Evolutionary conservation across 2,329 filamentous ascomycete species (phyloP).

Genomic region (Aspergillus fijiensis): DNA sequence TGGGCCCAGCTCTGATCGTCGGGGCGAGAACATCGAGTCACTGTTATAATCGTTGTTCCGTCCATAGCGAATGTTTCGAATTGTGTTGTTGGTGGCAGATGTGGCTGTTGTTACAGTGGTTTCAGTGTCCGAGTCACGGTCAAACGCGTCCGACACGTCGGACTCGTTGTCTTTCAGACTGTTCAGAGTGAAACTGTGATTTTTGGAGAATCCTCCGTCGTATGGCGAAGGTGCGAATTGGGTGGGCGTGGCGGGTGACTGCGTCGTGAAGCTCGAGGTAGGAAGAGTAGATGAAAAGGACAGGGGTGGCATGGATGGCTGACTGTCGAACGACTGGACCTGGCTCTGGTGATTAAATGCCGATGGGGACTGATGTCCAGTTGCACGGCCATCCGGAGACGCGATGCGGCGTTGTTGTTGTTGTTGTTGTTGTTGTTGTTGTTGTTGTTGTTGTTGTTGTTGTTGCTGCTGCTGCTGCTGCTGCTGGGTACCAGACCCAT

Average conservation of each 20-base stretch:
- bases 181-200: constrained; percentile 35
- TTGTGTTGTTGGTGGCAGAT: constrained; percentile 34
- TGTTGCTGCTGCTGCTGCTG: constrained; percentile 1
- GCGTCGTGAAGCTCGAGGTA: constrained; percentile 29
- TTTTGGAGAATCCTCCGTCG: constrained; percentile 19
- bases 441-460: constrained; percentile 1
- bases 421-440: constrained; percentile 4
- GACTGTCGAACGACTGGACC: constrained; percentile 24
- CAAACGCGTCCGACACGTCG: constrained; percentile 30
- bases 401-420: constrained; percentile 4
- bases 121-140: constrained; percentile 39
- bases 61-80: constrained; percentile 39
- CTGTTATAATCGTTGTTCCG: constrained; percentile 18
- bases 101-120: constrained; percentile 37
- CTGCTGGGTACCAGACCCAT: constrained; percentile 5
- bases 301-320: constrained; percentile 25
- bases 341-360: constrained; percentile 15
- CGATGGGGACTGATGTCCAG: constrained; percentile 10
- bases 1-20: constrained; percentile 33
- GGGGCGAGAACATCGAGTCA: constrained; percentile 30
- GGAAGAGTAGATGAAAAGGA: constrained; percentile 32
- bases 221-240: constrained; percentile 23
- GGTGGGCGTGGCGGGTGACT: constrained; percentile 26
- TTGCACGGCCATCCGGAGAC: neutral
- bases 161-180: constrained; percentile 34